phyloP scores from a whole-genome alignment of 2,329 filamentous ascomycete species.

The Knufia fluminis region DNA sequence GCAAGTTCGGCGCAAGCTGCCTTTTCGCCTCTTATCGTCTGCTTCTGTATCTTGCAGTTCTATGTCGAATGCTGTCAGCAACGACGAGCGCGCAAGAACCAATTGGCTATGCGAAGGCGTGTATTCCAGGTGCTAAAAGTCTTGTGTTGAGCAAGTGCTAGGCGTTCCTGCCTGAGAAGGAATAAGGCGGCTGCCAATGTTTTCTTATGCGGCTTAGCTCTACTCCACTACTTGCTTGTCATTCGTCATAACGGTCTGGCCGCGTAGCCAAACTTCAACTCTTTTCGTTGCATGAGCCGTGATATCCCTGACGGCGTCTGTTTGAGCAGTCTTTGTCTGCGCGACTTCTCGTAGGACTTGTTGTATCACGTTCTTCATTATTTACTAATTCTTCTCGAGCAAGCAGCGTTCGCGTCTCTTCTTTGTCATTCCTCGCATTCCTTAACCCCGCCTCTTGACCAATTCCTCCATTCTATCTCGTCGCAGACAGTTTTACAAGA shows the following conservation, averaged over 20 bases:
- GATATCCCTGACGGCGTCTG: neutral
- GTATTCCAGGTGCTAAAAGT: neutral
- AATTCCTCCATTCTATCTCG: constrained; percentile 1
- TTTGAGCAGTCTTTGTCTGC: neutral
- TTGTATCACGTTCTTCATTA: neutral
- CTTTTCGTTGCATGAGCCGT: neutral
- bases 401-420: neutral
- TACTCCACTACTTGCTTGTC: neutral
- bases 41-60: too few species aligned
- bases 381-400: neutral
- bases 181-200: neutral
- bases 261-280: neutral
- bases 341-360: neutral
- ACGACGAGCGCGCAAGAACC: neutral
- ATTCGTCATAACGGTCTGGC: constrained; percentile 5
- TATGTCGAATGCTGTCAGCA: neutral
- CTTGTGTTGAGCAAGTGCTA: neutral
- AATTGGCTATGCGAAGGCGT: constrained; percentile 1
- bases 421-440: neutral
- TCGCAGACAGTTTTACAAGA: constrained; percentile 5
- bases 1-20: too few species aligned
- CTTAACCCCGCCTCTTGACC: neutral
- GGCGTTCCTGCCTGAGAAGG: neutral
- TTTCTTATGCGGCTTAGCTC: neutral
- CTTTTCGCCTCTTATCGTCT: too few species aligned